Conservation (phyloP, 108 stramenopile genomes). For the Conticribra weissflogii region DNA sequence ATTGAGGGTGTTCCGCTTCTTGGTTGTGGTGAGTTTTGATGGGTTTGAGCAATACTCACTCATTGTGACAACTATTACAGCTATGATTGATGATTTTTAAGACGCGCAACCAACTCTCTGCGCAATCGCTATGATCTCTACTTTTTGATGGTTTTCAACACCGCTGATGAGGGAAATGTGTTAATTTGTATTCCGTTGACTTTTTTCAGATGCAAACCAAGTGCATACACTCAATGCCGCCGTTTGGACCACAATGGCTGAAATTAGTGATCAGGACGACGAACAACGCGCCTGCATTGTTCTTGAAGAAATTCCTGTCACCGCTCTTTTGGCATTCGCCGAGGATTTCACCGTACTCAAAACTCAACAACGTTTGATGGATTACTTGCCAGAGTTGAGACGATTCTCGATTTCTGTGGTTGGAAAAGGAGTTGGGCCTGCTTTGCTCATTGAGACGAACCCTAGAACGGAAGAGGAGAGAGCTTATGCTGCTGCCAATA, state of each 20-base stretch:
- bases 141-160: too few relatives aligned
- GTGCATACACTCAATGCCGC: conserved; percentile 72
- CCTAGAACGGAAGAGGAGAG: conserved; percentile 38
- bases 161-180: too few relatives aligned
- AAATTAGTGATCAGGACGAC: conserved; percentile 52
- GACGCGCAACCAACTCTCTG: too few relatives aligned
- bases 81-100: neutral
- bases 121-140: too few relatives aligned
- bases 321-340: conserved; percentile 64
- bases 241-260: conserved; percentile 84
- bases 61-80: too few relatives aligned
- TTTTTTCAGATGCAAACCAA: conserved; percentile 54
- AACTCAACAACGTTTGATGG: conserved; percentile 56
- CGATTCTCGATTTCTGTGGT: conserved; percentile 68
- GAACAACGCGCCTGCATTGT: conserved; percentile 65
- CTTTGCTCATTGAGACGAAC: conserved; percentile 67
- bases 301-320: conserved; percentile 68
- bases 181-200: too few relatives aligned
- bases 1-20: conserved; percentile 82
- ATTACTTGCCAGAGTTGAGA: conserved; percentile 62
- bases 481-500: conserved; percentile 11
- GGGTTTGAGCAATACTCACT: neutral
- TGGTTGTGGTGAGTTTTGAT: conserved; percentile 47
- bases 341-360: conserved; percentile 74
- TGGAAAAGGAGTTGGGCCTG: conserved; percentile 80